These are phyloP conservation scores for Kalmusia sp. DNA, from an alignment of 2,329 filamentous ascomycete genomes.

Conservation along the genomic window DNA sequence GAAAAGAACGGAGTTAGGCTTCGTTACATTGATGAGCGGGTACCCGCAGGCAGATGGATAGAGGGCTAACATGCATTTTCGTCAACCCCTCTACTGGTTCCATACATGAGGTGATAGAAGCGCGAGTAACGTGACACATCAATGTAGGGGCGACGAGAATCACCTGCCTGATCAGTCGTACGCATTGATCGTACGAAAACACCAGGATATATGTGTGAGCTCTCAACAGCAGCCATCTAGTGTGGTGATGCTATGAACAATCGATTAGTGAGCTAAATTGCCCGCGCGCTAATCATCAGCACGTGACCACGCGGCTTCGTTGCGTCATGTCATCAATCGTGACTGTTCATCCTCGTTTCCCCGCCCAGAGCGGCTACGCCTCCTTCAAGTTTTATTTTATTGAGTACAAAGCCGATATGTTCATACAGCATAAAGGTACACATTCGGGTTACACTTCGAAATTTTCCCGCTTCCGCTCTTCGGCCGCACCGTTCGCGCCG, in stretches of 20 bases:
- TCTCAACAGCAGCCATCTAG: too few relatives aligned
- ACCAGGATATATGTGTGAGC: too few relatives aligned
- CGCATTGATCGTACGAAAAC: too few relatives aligned
- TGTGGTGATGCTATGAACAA: too few relatives aligned
- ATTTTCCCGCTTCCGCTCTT: background rate
- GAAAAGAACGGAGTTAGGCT: too few relatives aligned
- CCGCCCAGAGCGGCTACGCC: background rate
- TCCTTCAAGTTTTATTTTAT: background rate
- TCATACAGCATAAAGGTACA: background rate
- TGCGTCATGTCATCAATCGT: background rate
- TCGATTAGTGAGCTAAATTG: too few relatives aligned
- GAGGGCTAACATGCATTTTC: too few relatives aligned
- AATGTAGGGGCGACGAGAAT: too few relatives aligned
- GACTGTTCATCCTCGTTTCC: background rate
- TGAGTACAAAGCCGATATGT: background rate
- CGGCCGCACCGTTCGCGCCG: background rate
- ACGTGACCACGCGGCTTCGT: slow-evolving; percentile 7
- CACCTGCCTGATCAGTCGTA: too few relatives aligned
- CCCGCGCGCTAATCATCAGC: background rate
- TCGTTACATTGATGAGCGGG: background rate
- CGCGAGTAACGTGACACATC: background rate
- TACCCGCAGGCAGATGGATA: too few relatives aligned
- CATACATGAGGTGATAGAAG: background rate
- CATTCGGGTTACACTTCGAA: background rate
- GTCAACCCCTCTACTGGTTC: too few relatives aligned